These are phyloP conservation scores for Diutina siamensis DNA, from an alignment of 1,139 yeast species.

Conservation along the genomic window DNA sequence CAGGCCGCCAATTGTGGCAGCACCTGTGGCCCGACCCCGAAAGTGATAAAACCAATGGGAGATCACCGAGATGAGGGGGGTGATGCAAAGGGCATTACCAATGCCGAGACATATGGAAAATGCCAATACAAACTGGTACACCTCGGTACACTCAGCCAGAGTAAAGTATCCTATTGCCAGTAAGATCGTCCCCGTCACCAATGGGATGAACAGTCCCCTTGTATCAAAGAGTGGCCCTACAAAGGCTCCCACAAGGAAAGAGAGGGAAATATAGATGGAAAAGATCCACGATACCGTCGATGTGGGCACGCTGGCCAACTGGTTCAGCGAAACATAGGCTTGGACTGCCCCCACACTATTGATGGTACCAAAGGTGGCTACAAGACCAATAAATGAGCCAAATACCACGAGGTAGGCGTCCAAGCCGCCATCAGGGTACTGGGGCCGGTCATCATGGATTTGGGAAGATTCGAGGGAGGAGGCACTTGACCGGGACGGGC, in stretches of 20 bases:
- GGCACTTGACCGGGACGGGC: no score
- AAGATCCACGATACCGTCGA: slow-evolving; percentile 24
- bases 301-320: slow-evolving; percentile 12
- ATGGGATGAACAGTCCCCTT: slow-evolving; percentile 15
- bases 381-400: slow-evolving; percentile 18
- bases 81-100: slow-evolving; percentile 38
- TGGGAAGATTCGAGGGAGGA: no score
- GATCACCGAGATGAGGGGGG: slow-evolving; percentile 38
- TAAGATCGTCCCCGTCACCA: slow-evolving; percentile 12
- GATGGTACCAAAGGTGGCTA: slow-evolving; percentile 18
- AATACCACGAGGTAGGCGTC: slow-evolving; percentile 14
- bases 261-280: slow-evolving; percentile 19
- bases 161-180: slow-evolving; percentile 16
- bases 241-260: slow-evolving; percentile 17
- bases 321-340: slow-evolving; percentile 14
- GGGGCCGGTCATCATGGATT: background rate
- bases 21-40: slow-evolving; percentile 18
- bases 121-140: slow-evolving; percentile 19
- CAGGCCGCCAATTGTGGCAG: slow-evolving; percentile 19
- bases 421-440: slow-evolving; percentile 17
- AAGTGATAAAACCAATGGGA: slow-evolving; percentile 16
- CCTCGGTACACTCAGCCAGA: slow-evolving; percentile 13
- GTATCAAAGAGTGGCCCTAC: slow-evolving; percentile 19
- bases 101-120: slow-evolving; percentile 18
- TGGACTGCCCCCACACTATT: slow-evolving; percentile 21